Evolutionary conservation across 192 early-diverging fungal species (phyloP).

Genomic region (Jimgerdemannia lactiflua): DNA sequence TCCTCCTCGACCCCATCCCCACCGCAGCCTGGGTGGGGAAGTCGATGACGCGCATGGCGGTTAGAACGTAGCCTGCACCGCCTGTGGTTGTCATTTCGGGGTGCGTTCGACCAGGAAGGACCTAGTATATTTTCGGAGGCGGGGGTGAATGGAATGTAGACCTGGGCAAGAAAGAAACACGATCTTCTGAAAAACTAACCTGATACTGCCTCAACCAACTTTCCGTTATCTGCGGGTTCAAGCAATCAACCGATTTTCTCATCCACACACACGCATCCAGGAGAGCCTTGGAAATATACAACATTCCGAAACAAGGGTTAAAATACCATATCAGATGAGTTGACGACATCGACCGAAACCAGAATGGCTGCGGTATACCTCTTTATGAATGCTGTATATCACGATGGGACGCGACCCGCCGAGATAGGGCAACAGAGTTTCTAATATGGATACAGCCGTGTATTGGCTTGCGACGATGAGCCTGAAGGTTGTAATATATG

Average conservation of each 20-base stretch:
- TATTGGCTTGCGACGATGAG: slow-evolving; percentile 82
- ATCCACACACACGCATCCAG: slow-evolving; percentile 64
- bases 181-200: slow-evolving; percentile 20
- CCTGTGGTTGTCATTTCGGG: slow-evolving; percentile 76
- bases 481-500: slow-evolving; percentile 20
- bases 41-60: slow-evolving; percentile 57
- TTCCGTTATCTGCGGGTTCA: slow-evolving; percentile 87
- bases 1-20: neutral
- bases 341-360: neutral
- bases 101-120: slow-evolving; percentile 77
- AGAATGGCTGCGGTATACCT: slow-evolving; percentile 21
- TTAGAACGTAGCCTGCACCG: slow-evolving; percentile 68
- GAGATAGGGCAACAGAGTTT: slow-evolving; percentile 68
- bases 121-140: slow-evolving; percentile 16
- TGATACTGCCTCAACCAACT: slow-evolving; percentile 90
- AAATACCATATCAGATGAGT: too few species aligned
- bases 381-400: slow-evolving; percentile 72
- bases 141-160: slow-evolving; percentile 1
- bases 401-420: slow-evolving; percentile 84
- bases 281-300: slow-evolving; percentile 15
- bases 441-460: slow-evolving; percentile 68
- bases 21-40: neutral
- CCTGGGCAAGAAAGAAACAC: neutral
- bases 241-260: slow-evolving; percentile 60
- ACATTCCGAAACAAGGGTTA: too few species aligned